Percentiles rank a stretch among this genome's conserved stretches.
phyloP scores from a whole-genome alignment of 371 early-diverging fungal genomes.

The Mortierella sp. region DNA sequence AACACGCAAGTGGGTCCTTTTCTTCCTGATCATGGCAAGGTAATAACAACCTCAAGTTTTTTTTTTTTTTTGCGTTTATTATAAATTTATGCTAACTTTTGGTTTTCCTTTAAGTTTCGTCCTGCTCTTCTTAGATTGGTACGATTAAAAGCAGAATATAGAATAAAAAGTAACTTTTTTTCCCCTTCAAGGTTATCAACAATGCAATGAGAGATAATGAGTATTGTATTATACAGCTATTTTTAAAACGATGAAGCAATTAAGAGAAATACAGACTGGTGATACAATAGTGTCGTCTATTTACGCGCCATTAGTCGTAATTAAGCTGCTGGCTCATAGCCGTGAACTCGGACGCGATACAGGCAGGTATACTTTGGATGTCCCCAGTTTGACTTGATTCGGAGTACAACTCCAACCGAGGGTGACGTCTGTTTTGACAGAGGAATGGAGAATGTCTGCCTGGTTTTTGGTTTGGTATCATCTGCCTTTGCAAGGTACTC shows the following conservation, averaged over 20 bases:
- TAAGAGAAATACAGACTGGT: background rate
- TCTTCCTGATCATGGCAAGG: conserved; percentile 72
- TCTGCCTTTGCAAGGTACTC: conserved; percentile 32
- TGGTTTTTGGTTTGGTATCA: conserved; percentile 29
- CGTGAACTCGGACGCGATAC: conserved; percentile 86
- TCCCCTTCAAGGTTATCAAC: background rate
- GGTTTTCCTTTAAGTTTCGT: conserved; percentile 62
- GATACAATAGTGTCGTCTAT: background rate
- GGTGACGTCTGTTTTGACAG: conserved; percentile 37
- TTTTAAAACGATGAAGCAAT: background rate
- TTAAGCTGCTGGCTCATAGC: conserved; percentile 38
- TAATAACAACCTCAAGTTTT: conserved; percentile 7
- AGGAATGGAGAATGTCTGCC: conserved; percentile 61
- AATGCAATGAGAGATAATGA: background rate
- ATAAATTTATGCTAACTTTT: background rate
- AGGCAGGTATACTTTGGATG: conserved; percentile 80
- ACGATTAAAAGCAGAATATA: conserved; percentile 59
- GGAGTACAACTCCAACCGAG: conserved; percentile 58
- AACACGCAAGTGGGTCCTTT: conserved; percentile 78
- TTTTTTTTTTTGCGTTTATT: background rate
- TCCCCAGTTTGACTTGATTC: conserved; percentile 83
- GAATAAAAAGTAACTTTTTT: background rate
- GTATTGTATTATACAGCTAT: background rate
- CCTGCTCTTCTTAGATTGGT: conserved; percentile 82
- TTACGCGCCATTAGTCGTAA: background rate